Evolutionary conservation across 805 yeast species (phyloP), one percentile per base, ranked within the genome.

Genomic region (Suhomyces canberraensis): DNA sequence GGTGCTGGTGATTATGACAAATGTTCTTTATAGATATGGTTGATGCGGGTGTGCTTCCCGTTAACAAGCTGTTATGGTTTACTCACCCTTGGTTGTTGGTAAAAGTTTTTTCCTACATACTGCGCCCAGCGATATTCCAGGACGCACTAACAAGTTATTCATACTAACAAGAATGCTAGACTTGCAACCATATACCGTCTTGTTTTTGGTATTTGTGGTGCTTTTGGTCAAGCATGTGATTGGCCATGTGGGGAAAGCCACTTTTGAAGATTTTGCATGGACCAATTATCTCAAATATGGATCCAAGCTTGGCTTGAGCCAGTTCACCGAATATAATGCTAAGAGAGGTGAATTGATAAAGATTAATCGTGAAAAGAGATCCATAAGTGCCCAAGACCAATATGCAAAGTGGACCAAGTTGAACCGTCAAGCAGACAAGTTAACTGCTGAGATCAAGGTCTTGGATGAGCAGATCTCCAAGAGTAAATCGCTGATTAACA

Each of bases 341-440:
- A 61, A 56, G 35, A 66, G 71, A 36, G 47, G 52, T 7, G 75
- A 83, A 44, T 74, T 80, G 33, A 54, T 58, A 11, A 57, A 62
- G 14, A 52, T 78, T 16, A 68, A 75, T 46, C 67, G 64, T 11
- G 77, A 80, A 48, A 74, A 88, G 42, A 66, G 76, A 20, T 44
- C 69, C 2, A 75, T 89, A 8, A 77, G 87, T 37, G 91, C 97
- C 1, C 96, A 91, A 59, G 97, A 93, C 56, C 81, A 93, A 51
- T 93, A 91, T 58, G 96, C 97, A 19, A 81, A 77, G 52, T 93
- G 98, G 98, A 95, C 97, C 1, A 88, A 88, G 57, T 69, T 90
- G 44, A 90, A 88, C 52, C 75, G 98, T 33, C 75, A 72, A 48
- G 64, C 73, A 40, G 89, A 82, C 46, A 71, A 74, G 41, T 52